Percentiles rank a stretch among this genome's conserved stretches.
These are phyloP conservation scores for Barnettozyma siamensis DNA, from an alignment of 805 yeast genomes.

Conservation along the genomic window DNA sequence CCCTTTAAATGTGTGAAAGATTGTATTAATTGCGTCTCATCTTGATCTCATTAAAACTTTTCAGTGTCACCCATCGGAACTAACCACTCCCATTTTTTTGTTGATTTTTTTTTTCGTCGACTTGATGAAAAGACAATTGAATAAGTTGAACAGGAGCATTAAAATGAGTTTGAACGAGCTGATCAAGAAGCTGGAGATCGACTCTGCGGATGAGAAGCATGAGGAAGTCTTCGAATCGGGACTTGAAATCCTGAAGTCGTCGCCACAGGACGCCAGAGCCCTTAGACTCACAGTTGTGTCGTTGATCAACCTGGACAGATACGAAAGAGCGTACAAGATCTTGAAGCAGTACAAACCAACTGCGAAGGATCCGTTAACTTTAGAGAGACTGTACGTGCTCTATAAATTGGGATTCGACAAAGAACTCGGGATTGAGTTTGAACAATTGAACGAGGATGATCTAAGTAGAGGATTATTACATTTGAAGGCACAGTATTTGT, in stretches of 20 bases:
- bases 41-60: background rate
- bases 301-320: constrained; percentile 59
- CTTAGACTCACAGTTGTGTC: constrained; percentile 50
- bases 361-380: constrained; percentile 31
- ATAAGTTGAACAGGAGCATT: background rate
- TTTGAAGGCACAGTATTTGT: constrained; percentile 47
- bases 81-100: background rate
- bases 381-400: constrained; percentile 58
- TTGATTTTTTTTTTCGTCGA: background rate
- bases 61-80: background rate
- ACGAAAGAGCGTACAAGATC: constrained; percentile 43
- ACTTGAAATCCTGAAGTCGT: constrained; percentile 20
- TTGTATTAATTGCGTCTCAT: too few relatives aligned
- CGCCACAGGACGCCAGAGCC: constrained; percentile 27
- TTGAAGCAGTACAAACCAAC: constrained; percentile 32
- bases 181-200: constrained; percentile 22
- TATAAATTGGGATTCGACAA: constrained; percentile 45
- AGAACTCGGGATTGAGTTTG: constrained; percentile 25
- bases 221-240: constrained; percentile 23
- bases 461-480: constrained; percentile 38
- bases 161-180: constrained; percentile 23
- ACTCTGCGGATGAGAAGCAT: constrained; percentile 18
- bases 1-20: too few relatives aligned
- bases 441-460: constrained; percentile 17
- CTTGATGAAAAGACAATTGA: background rate